Evolutionary conservation across 176 grass and related monocot species (phyloP).

Genomic region (Leersia perrieri): DNA sequence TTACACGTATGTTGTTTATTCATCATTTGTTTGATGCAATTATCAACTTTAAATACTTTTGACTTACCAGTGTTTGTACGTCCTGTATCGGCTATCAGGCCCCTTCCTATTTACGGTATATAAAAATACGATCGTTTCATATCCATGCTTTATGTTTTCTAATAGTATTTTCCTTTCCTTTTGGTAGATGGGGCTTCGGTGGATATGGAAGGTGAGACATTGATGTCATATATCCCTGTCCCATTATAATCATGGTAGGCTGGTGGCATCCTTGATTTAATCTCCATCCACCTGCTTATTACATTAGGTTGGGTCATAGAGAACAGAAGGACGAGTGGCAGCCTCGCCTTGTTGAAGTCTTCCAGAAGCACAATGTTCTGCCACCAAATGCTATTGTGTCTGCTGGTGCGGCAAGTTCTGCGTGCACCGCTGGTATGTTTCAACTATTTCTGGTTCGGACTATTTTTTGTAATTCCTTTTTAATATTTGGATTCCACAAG

Average conservation of each 20-base stretch:
- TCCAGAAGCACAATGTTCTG: slow-evolving; percentile 83
- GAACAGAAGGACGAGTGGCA: slow-evolving; percentile 98
- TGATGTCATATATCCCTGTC: neutral
- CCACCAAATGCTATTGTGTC: slow-evolving; percentile 80
- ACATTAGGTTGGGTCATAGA: slow-evolving; percentile 87
- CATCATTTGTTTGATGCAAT: slow-evolving; percentile 1
- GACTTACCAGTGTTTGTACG: neutral
- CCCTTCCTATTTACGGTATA: neutral
- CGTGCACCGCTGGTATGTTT: slow-evolving; percentile 84
- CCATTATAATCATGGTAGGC: neutral
- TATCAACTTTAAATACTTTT: slow-evolving; percentile 3
- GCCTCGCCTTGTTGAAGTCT: slow-evolving; percentile 85
- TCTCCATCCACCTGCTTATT: slow-evolving; percentile 15
- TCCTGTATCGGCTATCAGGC: slow-evolving; percentile 36
- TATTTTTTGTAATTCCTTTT: slow-evolving; percentile 21
- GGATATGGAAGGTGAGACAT: slow-evolving; percentile 89
- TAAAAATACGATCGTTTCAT: slow-evolving; percentile 16
- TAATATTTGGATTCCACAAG: neutral
- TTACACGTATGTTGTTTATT: slow-evolving; percentile 86
- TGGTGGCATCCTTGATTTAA: neutral
- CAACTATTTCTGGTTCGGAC: neutral
- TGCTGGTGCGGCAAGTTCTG: slow-evolving; percentile 79
- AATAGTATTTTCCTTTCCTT: slow-evolving; percentile 20
- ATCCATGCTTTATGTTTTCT: slow-evolving; percentile 12
- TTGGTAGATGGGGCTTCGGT: slow-evolving; percentile 88